These are phyloP conservation scores for Simplicillium sp. DNA, from an alignment of 2,329 filamentous ascomycete genomes.

Conservation along the genomic window DNA sequence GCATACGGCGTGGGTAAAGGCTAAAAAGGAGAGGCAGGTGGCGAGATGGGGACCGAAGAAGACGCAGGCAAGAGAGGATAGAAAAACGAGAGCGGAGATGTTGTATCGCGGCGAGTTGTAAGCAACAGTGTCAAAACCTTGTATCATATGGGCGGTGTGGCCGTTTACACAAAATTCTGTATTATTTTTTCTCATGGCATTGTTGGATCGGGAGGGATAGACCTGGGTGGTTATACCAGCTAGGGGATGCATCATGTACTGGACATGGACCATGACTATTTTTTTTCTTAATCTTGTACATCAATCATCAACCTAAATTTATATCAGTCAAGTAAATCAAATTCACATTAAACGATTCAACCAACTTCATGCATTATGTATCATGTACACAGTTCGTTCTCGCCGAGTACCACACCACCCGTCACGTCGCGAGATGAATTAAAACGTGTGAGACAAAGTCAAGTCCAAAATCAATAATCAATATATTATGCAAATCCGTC, in stretches of 20 bases:
- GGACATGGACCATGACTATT: too few relatives aligned
- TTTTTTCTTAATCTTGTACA: not conserved
- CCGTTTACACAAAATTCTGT: not conserved
- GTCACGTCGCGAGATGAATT: not conserved
- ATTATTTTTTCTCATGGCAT: constrained; percentile 3
- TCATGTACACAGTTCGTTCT: too few relatives aligned
- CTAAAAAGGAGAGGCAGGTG: constrained; percentile 36
- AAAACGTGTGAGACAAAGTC: not conserved
- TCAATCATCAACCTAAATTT: not conserved
- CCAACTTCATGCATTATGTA: too few relatives aligned
- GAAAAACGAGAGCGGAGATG: constrained; percentile 42
- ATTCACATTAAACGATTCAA: too few relatives aligned
- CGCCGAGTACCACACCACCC: too few relatives aligned
- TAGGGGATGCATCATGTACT: not conserved
- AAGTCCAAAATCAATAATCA: not conserved
- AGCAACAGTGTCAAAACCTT: constrained; percentile 3
- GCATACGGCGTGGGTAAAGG: constrained; percentile 35
- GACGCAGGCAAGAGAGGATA: constrained; percentile 44
- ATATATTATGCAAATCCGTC: not conserved
- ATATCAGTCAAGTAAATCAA: too few relatives aligned
- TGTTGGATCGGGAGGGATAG: not conserved
- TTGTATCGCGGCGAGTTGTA: constrained; percentile 42
- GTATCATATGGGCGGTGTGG: constrained; percentile 1
- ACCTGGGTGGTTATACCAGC: not conserved
- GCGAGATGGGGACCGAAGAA: constrained; percentile 49